These are phyloP conservation scores for Thermochaetoides thermophila DNA, from an alignment of 495 filamentous ascomycete genomes.

Conservation along the genomic window DNA sequence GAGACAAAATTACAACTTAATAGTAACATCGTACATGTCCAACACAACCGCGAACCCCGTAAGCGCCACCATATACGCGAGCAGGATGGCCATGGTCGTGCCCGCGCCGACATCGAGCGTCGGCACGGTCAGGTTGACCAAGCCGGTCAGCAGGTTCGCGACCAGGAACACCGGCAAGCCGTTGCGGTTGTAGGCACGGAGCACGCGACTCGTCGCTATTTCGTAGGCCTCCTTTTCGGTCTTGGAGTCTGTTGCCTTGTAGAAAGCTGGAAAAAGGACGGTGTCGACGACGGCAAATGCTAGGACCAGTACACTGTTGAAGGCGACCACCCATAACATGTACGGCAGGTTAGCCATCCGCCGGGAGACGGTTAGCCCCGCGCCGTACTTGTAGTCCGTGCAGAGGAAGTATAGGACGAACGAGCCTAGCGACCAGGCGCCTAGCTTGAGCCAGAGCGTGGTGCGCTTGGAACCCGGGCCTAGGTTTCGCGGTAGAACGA, in stretches of 20 bases:
- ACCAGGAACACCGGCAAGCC: conserved; percentile 76
- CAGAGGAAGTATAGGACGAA: conserved; percentile 46
- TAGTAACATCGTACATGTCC: conserved; percentile 55
- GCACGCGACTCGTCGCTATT: conserved; percentile 56
- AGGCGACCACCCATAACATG: conserved; percentile 76
- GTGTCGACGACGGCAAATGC: conserved; percentile 65
- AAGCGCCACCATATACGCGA: conserved; percentile 52
- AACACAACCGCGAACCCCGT: conserved; percentile 54
- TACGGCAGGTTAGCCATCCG: conserved; percentile 90
- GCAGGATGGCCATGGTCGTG: conserved; percentile 56
- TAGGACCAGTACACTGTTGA: conserved; percentile 68
- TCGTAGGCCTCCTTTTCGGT: conserved; percentile 44
- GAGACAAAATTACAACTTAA: conserved; percentile 43
- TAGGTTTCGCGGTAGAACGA: conserved; percentile 51
- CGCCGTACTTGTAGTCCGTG: conserved; percentile 52
- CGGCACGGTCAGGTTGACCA: conserved; percentile 71
- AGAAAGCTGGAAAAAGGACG: conserved; percentile 55
- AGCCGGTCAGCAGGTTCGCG: conserved; percentile 78
- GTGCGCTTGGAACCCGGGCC: conserved; percentile 25
- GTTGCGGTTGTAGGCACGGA: conserved; percentile 76
- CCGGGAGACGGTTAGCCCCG: conserved; percentile 63
- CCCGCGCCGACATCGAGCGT: conserved; percentile 54
- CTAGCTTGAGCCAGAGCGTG: conserved; percentile 44
- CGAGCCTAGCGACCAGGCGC: conserved; percentile 50
- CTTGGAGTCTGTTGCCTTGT: conserved; percentile 36